Evolutionary conservation across 306 rosid species (phyloP), one percentile per base, ranked within the genome.

Genomic region (Coriaria nepalensis): DNA sequence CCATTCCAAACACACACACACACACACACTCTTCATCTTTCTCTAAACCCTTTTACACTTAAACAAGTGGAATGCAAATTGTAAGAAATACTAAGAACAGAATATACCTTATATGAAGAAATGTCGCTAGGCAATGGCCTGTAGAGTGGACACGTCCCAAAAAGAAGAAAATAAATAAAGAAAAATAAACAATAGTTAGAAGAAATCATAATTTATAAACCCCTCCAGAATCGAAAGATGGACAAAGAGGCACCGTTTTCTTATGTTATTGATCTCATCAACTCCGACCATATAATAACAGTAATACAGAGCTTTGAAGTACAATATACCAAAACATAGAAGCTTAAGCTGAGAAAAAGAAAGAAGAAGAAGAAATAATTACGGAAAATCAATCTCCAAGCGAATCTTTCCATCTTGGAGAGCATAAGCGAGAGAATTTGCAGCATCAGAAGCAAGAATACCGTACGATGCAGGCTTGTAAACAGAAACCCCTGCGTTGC

Each of bases 341-440:
- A 61, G 40, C 6, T 38, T 2, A 29, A 51, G n/a, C n/a, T n/a
- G n/a, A n/a, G n/a, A n/a, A n/a, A n/a, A n/a, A n/a, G n/a, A 50
- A 36, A 9, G 14, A 15, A 46, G 37, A n/a, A 7, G n/a, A 10
- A 48, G 9, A 33, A 13, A 5, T 5, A 8, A 35, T 55, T 74
- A 83, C 97, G 97, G 97, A 63, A 88, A 88, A 77, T 88, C 97
- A 43, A 84, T 84, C 71, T 88, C 97, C 67, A 88, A 57, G 63
- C 93, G 90, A 47, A 62, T 59, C 56, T 66, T 72, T 60, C 93
- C 87, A 11, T 77, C 84, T 20, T 71, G 55, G 45, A 88, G 90
- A 62, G 95, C 97, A 47, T 5, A 70, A 36, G 86, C 74, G 6
- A 88, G 97, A 8, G 93, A 74, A 38, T 61, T 77, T 5, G 95